Percentiles rank a stretch among this genome's conserved stretches.
Conservation (phyloP, 768 basidiomycete genomes). For the Pleurotus salmoneostramineus region DNA sequence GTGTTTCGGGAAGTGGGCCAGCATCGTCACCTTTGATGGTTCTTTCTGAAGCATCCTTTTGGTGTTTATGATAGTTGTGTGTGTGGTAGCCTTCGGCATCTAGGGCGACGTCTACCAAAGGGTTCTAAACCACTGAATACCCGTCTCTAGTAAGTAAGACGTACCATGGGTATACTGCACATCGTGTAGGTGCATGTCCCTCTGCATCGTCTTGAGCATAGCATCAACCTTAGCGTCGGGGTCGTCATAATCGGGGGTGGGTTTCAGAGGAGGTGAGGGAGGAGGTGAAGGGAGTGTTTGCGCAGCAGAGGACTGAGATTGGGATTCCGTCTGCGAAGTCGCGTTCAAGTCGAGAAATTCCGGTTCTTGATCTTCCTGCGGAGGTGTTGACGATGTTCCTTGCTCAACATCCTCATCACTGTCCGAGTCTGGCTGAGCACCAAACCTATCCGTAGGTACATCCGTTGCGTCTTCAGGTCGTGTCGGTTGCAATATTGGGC, state of each 20-base stretch:
- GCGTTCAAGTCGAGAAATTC: constrained; percentile 87
- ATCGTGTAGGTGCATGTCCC: constrained; percentile 44
- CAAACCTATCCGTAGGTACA: constrained; percentile 34
- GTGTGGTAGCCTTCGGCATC: constrained; percentile 84
- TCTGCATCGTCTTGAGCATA: constrained; percentile 37
- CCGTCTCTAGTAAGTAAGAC: constrained; percentile 1
- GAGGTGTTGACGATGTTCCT: constrained; percentile 9
- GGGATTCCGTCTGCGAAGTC: constrained; percentile 3
- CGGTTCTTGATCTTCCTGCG: constrained; percentile 47
- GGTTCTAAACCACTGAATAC: background rate
- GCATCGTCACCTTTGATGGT: constrained; percentile 32
- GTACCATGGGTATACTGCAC: constrained; percentile 62
- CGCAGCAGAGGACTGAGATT: constrained; percentile 4
- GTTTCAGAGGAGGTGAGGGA: background rate
- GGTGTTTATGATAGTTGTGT: constrained; percentile 42
- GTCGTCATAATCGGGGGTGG: constrained; percentile 26
- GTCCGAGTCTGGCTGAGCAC: constrained; percentile 30
- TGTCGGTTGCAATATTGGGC: constrained; percentile 78
- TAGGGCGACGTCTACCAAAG: constrained; percentile 61
- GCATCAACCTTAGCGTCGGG: constrained; percentile 48
- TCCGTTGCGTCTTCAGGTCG: constrained; percentile 32
- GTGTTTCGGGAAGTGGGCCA: constrained; percentile 15
- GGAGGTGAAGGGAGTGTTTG: constrained; percentile 18
- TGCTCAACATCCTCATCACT: constrained; percentile 15
- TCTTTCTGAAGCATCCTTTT: constrained; percentile 34